Evolutionary conservation across 306 rosid genomes (phyloP), one percentile per base, ranked within the genome.

Genomic region (Begonia fuchsioides): DNA sequence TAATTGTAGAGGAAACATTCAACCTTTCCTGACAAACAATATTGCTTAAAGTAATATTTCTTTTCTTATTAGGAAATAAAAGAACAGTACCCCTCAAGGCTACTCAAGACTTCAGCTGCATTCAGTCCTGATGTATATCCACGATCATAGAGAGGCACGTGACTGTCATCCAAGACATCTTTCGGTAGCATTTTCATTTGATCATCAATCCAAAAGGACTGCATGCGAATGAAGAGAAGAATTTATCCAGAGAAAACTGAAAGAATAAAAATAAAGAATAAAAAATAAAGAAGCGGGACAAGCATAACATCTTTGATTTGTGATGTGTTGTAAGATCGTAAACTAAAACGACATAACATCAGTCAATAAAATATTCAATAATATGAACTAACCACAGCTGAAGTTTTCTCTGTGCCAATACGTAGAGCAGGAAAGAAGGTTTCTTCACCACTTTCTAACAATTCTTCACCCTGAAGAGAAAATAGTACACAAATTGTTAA

Each of bases 151-250:
- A 82, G 74, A 44, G 98, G 98, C 67, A 77, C 94, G 13, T 66
- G 69, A 61, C 66, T 75, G 68, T 64, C 50, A 75, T 82, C 95
- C 67, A 85, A 76, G 56, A 59, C 46, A 43, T 63, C 68, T 53
- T 68, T 71, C 65, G 64, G 66, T 54, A 67, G 86, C 49, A 70
- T 70, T 55, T 57, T 47, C 56, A 68, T 64, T 60, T 77, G 81
- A 70, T 79, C 77, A 66, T 92, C 96, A 69, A 85, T 75, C 98
- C 94, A 85, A 76, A 82, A 92, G 38, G 94, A 61, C 98, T 92
- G 85, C 82, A 72, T 50, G 45, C 12, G 14, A 41, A 41, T 41
- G 45, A 13, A 41, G 8, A 26, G 35, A 26, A 4, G 4, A 26
- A 26, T 26, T 26, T 26, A 26, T 26, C n/a, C n/a, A n/a, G n/a